Conservation (phyloP, 306 rosid species). For the Cucumis sativus region Cucumber_9930_V3 NC_026658.2:23293501-23294000, state of each 20-base stretch:
- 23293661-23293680: not conserved
- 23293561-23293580: conserved; percentile 98
- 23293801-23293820: not conserved
- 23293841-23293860: not conserved
- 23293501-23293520: conserved; percentile 70
- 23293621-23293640: not conserved
- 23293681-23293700: not conserved
- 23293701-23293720: not conserved
- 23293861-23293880: not conserved
- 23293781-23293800: not conserved
- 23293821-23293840: no score
- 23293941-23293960: not conserved
- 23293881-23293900: not conserved
- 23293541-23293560: conserved; percentile 95
- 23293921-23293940: not conserved
- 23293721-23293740: not conserved
- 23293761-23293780: not conserved
- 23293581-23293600: conserved; percentile 87
- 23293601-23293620: conserved; percentile 12
- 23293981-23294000: not conserved
- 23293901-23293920: not conserved
- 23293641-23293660: conserved; percentile 20
- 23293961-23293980: not conserved
- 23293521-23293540: conserved; percentile 89
- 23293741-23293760: not conserved